Conservation (phyloP, 306 rosid species). For the Citrullus amarus region DNA sequence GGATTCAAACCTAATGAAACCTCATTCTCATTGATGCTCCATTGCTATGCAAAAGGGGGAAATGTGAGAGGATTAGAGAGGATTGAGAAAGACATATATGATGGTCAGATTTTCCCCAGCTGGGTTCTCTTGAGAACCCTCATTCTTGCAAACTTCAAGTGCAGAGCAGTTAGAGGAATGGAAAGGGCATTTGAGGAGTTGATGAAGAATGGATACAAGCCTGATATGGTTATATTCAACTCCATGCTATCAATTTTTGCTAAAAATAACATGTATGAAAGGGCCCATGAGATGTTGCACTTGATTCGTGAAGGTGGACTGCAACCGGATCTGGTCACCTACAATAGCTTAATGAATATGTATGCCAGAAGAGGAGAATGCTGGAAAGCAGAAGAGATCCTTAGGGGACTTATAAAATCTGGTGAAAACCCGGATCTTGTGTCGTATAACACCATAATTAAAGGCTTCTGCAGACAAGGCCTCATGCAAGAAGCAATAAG, state of each 20-base stretch:
- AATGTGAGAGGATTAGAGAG: conserved; percentile 59
- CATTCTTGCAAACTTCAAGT: conserved; percentile 69
- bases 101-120: conserved; percentile 66
- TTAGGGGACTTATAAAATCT: conserved; percentile 40
- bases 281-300: conserved; percentile 62
- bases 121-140: conserved; percentile 80
- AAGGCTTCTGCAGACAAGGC: conserved; percentile 83
- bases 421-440: conserved; percentile 71
- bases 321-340: conserved; percentile 73
- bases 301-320: conserved; percentile 39
- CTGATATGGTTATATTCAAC: conserved; percentile 71
- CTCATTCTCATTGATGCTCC: conserved; percentile 76
- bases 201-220: conserved; percentile 59
- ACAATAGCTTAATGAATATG: conserved; percentile 82
- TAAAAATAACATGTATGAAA: conserved; percentile 42
- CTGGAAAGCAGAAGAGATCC: conserved; percentile 94
- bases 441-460: conserved; percentile 76
- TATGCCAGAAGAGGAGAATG: conserved; percentile 65
- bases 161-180: conserved; percentile 64
- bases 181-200: conserved; percentile 68
- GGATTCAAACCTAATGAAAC: conserved; percentile 82
- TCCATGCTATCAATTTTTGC: conserved; percentile 74
- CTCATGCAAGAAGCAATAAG: conserved; percentile 84
- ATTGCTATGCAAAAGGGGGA: conserved; percentile 65
- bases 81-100: conserved; percentile 56